Percentiles rank a stretch among this genome's conserved stretches.
Conservation (phyloP, 192 early-diverging fungal species). For the Dissophora ornata region DNA sequence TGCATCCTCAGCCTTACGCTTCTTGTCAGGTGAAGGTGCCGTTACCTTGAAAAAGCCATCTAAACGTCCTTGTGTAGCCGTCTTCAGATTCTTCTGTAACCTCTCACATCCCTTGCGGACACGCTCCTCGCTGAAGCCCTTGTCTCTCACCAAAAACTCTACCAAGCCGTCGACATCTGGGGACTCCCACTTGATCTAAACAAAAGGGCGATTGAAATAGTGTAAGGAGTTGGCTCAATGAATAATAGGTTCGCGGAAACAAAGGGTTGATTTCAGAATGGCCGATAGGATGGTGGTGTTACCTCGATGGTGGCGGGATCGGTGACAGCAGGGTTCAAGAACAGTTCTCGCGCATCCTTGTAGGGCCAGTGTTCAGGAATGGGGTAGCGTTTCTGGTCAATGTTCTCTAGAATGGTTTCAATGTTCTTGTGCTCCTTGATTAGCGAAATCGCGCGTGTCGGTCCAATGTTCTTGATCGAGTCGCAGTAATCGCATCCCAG, state of each 20-base stretch:
- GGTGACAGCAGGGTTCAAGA: slow-evolving; percentile 81
- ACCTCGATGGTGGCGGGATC: slow-evolving; percentile 79
- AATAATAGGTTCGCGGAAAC: neutral
- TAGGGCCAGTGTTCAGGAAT: slow-evolving; percentile 93
- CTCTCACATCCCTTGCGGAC: slow-evolving; percentile 85
- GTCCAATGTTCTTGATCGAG: slow-evolving; percentile 93
- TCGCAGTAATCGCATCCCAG: slow-evolving; percentile 99
- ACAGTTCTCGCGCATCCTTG: slow-evolving; percentile 89
- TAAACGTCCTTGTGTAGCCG: slow-evolving; percentile 90
- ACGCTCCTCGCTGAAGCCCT: slow-evolving; percentile 95
- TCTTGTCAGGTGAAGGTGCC: slow-evolving; percentile 40
- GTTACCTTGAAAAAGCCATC: slow-evolving; percentile 88
- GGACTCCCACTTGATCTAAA: slow-evolving; percentile 75
- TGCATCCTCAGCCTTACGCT: slow-evolving; percentile 57
- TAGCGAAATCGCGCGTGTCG: slow-evolving; percentile 80
- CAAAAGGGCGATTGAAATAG: neutral
- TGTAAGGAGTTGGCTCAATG: neutral
- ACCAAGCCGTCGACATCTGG: slow-evolving; percentile 88
- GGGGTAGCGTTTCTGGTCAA: slow-evolving; percentile 83
- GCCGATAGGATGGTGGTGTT: neutral
- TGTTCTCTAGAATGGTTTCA: slow-evolving; percentile 78
- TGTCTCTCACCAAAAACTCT: slow-evolving; percentile 91
- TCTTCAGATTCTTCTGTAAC: slow-evolving; percentile 78
- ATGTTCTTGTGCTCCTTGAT: slow-evolving; percentile 88
- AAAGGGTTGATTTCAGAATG: too few relatives aligned